Evolutionary conservation across 1,284 basidiomycete genomes (phyloP), one percentile per base, ranked within the genome.

Genomic region (Cerioporus squamosus): DNA sequence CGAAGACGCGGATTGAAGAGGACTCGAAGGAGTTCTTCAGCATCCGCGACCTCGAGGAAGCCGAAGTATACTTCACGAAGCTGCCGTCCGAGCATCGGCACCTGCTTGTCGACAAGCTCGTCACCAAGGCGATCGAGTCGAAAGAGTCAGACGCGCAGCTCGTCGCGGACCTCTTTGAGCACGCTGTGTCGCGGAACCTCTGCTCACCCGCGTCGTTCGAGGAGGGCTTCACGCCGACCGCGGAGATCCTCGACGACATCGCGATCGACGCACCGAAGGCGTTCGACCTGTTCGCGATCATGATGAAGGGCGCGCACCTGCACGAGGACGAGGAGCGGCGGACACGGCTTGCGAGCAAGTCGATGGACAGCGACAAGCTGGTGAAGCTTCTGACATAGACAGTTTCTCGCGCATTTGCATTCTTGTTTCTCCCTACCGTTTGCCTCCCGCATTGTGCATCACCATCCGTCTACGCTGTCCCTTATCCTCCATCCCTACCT

Each of bases 201-300:
- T 86, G 79, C 71, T 80, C 83, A 1, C 51, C 77, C 0, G 81
- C 81, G 14, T 75, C 82, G 7, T 85, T 94, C 68, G 89, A 79
- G 76, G 76, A 77, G 59, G 90, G 91, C 17, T 84, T 95, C 74
- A 74, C 74, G 57, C 79, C 81, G 2, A 81, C 87, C 53, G 86
- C 90, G 55, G 89, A 92, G 72, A 76, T 88, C 60, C 79, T 97
- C 65, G 93, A 95, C 68, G 95, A 97, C 70, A 85, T 94, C 56
- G 85, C 87, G 18, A 90, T 95, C 68, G 95, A 98, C 72, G 92
- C 91, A 59, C 95, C 95, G 4, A 90, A 90, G 70, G 95, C 94
- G 0, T 89, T 91, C 77, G 76, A 83, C 60, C 83, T 89, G 52
- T 87, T 95, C 72, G 93, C 87, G 9, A 79, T 81, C 54, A 85